These are phyloP conservation scores for Citrullus amarus DNA, from an alignment of 306 rosid species.

Conservation along the genomic window DNA sequence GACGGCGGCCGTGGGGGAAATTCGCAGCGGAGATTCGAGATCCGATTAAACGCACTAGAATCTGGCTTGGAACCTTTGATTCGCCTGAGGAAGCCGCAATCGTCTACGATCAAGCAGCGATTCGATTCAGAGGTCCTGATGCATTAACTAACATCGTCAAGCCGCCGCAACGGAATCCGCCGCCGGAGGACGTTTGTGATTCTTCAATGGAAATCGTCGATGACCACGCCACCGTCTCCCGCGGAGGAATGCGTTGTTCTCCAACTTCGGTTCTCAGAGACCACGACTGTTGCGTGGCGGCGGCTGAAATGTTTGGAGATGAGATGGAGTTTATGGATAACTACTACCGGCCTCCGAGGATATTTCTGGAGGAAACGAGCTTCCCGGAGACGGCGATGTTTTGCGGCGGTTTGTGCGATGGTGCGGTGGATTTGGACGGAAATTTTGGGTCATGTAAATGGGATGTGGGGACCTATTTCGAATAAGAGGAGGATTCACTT, in stretches of 20 bases:
- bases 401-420: not conserved
- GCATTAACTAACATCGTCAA: not conserved
- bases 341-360: not conserved
- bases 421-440: not conserved
- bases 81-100: not conserved
- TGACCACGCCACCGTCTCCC: not conserved
- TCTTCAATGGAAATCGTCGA: not conserved
- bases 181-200: not conserved
- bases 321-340: not conserved
- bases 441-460: not conserved
- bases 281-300: not conserved
- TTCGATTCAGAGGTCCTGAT: not conserved
- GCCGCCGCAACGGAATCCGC: not conserved
- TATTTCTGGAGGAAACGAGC: not conserved
- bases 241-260: not conserved
- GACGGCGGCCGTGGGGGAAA: conserved; percentile 5
- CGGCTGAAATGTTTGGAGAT: not conserved
- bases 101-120: not conserved
- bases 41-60: not conserved
- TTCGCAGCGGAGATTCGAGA: conserved; percentile 3
- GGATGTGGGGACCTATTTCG: not conserved
- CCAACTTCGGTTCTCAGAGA: not conserved
- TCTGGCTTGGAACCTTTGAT: conserved; percentile 5
- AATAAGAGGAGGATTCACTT: not conserved
- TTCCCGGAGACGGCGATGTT: not conserved